Evolutionary conservation across 495 filamentous ascomycete genomes (phyloP).

Genomic region (Penicillium crystallinum): DNA sequence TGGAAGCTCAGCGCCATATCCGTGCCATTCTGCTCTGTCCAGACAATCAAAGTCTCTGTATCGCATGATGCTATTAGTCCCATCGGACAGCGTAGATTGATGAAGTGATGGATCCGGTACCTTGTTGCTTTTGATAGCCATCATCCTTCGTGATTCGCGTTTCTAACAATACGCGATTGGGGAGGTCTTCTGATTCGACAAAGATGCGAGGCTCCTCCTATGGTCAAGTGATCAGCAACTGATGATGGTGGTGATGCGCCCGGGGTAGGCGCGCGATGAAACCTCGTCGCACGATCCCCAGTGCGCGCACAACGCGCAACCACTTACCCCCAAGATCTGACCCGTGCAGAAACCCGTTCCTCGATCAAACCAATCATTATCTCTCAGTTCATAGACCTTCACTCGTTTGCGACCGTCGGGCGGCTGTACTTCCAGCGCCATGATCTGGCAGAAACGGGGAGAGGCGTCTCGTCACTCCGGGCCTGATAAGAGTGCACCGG

Average conservation of each 20-base stretch:
- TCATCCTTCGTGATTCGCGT: constrained; percentile 88
- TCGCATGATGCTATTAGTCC: constrained; percentile 25
- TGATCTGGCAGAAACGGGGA: constrained; percentile 42
- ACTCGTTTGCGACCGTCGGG: constrained; percentile 90
- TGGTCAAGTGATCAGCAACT: constrained; percentile 8
- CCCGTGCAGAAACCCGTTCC: constrained; percentile 94
- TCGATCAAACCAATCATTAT: constrained; percentile 98
- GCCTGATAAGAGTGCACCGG: constrained; percentile 33
- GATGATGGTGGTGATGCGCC: constrained; percentile 2
- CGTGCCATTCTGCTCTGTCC: constrained; percentile 81
- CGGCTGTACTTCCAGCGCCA: constrained; percentile 84
- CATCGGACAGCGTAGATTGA: constrained; percentile 2
- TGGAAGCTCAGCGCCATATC: constrained; percentile 99
- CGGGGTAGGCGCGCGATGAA: constrained; percentile 8
- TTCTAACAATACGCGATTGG: constrained; percentile 75
- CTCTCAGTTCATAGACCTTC: constrained; percentile 96
- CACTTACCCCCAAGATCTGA: constrained; percentile 66
- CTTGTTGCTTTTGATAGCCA: constrained; percentile 98
- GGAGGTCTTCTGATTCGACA: constrained; percentile 90
- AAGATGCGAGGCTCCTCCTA: constrained; percentile 81
- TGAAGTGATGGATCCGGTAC: constrained; percentile 41
- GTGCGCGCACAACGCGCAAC: constrained; percentile 10
- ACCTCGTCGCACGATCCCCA: neutral
- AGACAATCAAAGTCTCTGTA: constrained; percentile 92
- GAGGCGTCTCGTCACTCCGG: constrained; percentile 41